phyloP scores from a whole-genome alignment of 768 basidiomycete genomes.

The Imleria badia region DNA sequence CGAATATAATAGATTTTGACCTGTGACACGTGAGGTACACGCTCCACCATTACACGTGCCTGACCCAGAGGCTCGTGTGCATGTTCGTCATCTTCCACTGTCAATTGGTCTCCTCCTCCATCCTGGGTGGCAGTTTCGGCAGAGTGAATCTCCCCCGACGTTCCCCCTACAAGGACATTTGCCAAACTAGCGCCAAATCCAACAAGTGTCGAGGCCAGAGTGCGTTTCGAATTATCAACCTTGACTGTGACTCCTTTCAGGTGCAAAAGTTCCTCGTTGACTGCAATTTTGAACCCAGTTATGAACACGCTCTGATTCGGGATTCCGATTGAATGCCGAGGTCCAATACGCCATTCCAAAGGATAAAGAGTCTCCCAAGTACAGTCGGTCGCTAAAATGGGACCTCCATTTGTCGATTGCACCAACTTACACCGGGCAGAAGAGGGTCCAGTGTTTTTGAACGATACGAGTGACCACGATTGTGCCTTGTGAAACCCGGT shows the following conservation, averaged over 20 bases:
- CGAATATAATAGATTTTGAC: too few relatives aligned
- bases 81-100: too few relatives aligned
- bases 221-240: background rate
- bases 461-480: constrained; percentile 25
- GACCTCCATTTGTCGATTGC: background rate
- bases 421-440: background rate
- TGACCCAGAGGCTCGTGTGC: too few relatives aligned
- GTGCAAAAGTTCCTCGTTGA: background rate
- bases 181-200: background rate
- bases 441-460: background rate
- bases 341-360: background rate
- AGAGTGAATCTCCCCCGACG: too few relatives aligned
- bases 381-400: background rate
- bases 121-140: too few relatives aligned
- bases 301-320: constrained; percentile 15
- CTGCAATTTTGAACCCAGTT: constrained; percentile 7
- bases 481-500: constrained; percentile 2
- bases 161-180: background rate
- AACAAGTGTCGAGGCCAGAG: background rate
- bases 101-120: too few relatives aligned
- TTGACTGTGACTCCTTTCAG: background rate
- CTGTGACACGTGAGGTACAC: too few relatives aligned
- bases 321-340: background rate
- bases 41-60: too few relatives aligned
- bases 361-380: background rate